These are phyloP conservation scores for Citrullus amarus DNA, from an alignment of 306 rosid species.

Conservation along the genomic window DNA sequence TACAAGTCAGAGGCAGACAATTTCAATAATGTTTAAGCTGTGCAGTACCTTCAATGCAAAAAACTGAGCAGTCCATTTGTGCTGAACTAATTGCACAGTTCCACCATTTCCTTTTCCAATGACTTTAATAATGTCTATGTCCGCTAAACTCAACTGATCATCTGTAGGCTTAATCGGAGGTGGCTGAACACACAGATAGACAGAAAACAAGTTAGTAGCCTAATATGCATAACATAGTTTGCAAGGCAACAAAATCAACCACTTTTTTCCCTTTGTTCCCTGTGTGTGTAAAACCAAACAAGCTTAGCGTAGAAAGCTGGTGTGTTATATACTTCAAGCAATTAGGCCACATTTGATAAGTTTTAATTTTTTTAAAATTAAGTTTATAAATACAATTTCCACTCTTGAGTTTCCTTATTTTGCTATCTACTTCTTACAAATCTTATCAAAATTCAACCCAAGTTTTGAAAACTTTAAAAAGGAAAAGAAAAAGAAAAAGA, in stretches of 20 bases:
- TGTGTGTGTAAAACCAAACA: not conserved
- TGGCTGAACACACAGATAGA: slow-evolving; percentile 44
- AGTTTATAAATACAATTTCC: not conserved
- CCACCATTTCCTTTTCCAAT: slow-evolving; percentile 96
- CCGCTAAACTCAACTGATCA: slow-evolving; percentile 63
- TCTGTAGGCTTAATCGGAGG: slow-evolving; percentile 83
- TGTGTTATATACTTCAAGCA: not conserved
- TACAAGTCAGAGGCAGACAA: not conserved
- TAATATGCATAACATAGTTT: not conserved
- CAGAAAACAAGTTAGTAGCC: slow-evolving; percentile 18
- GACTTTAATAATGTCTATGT: slow-evolving; percentile 66
- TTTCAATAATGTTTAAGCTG: not conserved
- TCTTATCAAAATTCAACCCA: not conserved
- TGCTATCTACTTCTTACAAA: not conserved
- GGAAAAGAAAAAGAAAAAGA: too few relatives aligned
- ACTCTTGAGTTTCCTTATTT: not conserved
- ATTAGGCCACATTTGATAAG: not conserved
- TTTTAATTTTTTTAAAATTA: not conserved
- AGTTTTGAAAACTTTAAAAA: not conserved
- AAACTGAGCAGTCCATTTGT: slow-evolving; percentile 97
- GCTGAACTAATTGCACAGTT: slow-evolving; percentile 86
- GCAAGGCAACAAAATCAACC: not conserved
- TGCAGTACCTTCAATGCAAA: slow-evolving; percentile 81
- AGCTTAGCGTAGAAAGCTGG: not conserved
- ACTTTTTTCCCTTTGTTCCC: not conserved